Base-by-base conservation (phyloP, 163 green algal genomes). In the Trebouxiophyceae sp. region DNA sequence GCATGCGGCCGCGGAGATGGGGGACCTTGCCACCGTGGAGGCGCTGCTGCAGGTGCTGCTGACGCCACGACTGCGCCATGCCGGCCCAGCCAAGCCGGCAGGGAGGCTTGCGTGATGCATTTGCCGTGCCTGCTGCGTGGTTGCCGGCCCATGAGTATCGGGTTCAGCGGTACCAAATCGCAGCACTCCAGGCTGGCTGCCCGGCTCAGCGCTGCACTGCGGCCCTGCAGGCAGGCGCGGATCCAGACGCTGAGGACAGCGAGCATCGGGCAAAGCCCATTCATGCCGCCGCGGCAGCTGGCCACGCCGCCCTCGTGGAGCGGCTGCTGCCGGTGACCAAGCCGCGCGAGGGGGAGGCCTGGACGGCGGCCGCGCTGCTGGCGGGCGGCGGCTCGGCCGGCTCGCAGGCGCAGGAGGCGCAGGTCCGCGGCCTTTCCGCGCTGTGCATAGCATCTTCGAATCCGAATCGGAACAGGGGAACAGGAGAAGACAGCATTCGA, bases 1-100 rank as follows among this genome's bases (percentile, higher is more conserved):
- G 63, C 80, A 86, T 65, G 70, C 75, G 22, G 80, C 80, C 16
- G 80, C 76, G 30, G 74, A 84, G 65, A 60, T 44, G 3, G 77
- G 78, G 4, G 44, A 70, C 29, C 20, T 47, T 1, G 50, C 58
- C 8, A 33, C 77, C 5, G 69, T 79, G 19, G 24, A 70, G 24
- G 45, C 63, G 47, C 72, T 86, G 33, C 65, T 83, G 2, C 26
- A 78, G 69, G 76, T 75, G 26, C 28, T 26, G 3, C 3, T n/a
- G n/a, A 24, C 7, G 28, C 0, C 4, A 29, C 8, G n/a, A 29
- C n/a, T n/a, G n/a, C n/a, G n/a, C n/a, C n/a, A n/a, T n/a, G n/a
- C n/a, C n/a, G n/a, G n/a, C n/a, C n/a, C n/a, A n/a, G n/a, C n/a
- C n/a, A n/a, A n/a, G n/a, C n/a, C n/a, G n/a, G n/a, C n/a, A n/a